These are phyloP conservation scores for Carex littledalei DNA, from an alignment of 176 grass and related monocot species.

Conservation along the genomic window DNA sequence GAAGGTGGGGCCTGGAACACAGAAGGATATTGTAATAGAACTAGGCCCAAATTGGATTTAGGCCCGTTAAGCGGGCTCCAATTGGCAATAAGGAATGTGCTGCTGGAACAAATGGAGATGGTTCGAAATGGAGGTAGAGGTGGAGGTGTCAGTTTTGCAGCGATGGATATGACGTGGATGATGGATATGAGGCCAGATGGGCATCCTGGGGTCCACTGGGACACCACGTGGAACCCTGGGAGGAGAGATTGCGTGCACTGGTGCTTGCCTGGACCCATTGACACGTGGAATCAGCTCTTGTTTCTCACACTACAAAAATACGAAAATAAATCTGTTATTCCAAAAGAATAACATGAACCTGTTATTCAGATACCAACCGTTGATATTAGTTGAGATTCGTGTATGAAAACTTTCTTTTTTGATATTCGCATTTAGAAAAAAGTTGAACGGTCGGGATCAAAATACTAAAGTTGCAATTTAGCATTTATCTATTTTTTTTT, in stretches of 20 bases:
- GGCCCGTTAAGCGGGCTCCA: neutral
- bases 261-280: conserved; percentile 33
- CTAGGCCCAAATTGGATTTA: neutral
- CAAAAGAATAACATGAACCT: too few relatives aligned
- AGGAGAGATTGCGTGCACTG: conserved; percentile 31
- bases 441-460: too few relatives aligned
- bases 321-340: too few relatives aligned
- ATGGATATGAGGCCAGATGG: conserved; percentile 36
- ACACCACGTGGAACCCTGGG: conserved; percentile 10
- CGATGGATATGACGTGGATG: neutral
- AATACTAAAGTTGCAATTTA: too few relatives aligned
- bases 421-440: too few relatives aligned
- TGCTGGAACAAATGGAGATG: conserved; percentile 19
- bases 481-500: too few relatives aligned
- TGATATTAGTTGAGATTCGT: too few relatives aligned
- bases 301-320: neutral
- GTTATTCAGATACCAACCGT: too few relatives aligned
- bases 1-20: too few relatives aligned
- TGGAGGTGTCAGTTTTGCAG: neutral
- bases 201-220: conserved; percentile 22
- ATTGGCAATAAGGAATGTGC: conserved; percentile 25
- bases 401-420: too few relatives aligned
- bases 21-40: too few relatives aligned
- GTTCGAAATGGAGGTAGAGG: too few relatives aligned
- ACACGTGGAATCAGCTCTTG: conserved; percentile 33